Conservation (phyloP, 2,329 filamentous ascomycete genomes). For the Calonectria multiphialidica region DNA sequence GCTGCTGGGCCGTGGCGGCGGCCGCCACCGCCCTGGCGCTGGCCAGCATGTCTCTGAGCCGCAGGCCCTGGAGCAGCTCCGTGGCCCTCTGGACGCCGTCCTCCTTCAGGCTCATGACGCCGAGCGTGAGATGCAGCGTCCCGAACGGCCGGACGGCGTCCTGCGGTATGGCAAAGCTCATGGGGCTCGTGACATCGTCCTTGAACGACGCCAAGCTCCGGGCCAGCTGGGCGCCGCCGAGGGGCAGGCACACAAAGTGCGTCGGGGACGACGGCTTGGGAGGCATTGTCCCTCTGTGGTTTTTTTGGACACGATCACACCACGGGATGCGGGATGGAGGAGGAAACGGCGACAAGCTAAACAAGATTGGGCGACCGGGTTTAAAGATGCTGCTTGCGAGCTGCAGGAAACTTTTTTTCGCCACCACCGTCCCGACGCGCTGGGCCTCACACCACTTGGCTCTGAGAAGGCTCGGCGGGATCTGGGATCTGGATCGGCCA, state of each 20-base stretch:
- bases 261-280: constrained; percentile 65
- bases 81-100: constrained; percentile 59
- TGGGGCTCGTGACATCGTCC: constrained; percentile 63
- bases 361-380: neutral
- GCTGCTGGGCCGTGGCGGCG: neutral
- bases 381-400: neutral
- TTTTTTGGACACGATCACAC: neutral
- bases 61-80: constrained; percentile 53
- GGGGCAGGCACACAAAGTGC: constrained; percentile 82
- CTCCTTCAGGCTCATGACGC: constrained; percentile 80
- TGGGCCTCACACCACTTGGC: constrained; percentile 17
- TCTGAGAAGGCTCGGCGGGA: neutral
- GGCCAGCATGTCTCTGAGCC: constrained; percentile 54
- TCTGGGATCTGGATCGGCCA: constrained; percentile 14
- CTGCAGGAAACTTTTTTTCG: constrained; percentile 11
- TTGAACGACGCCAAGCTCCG: constrained; percentile 71
- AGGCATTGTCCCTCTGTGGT: constrained; percentile 48
- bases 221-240: constrained; percentile 76
- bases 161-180: constrained; percentile 66
- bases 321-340: neutral
- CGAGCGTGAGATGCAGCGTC: constrained; percentile 87
- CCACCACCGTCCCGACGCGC: constrained; percentile 11
- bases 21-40: constrained; percentile 30
- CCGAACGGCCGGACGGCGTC: constrained; percentile 81
- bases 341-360: neutral